Evolutionary conservation across 768 basidiomycete species (phyloP), one percentile per base, ranked within the genome.

Genomic region (Tulasnella sp.): DNA sequence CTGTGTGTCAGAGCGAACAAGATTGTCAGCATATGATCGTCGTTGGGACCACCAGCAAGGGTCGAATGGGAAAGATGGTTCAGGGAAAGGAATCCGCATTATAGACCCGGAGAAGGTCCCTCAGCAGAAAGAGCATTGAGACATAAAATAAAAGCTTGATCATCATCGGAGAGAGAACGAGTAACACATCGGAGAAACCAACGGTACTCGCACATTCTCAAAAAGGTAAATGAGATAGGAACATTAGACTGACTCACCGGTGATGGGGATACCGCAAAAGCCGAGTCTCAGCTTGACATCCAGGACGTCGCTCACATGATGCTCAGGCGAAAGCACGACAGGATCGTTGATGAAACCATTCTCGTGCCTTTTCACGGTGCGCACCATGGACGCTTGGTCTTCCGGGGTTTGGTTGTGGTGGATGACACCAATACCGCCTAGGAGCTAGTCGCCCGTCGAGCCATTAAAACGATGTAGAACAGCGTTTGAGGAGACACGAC

Each of bases 291-390:
- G 89, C 81, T 98, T 98, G 82, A 98, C 91, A 75, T 94, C 91
- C 65, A 97, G 84, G 16, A 98, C 96, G 74, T 98, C 92, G 74
- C 90, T 91, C 36, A 96, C 93, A 47, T 83, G 81, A 76, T 91
- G 86, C 32, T 84, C 79, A 0, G 95, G 94, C 12, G 90, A 88
- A 36, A 98, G 83, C 68, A 94, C 93, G 74, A 98, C 86, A 16
- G 97, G 97, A 76, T 97, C 94, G 68, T 91, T 87, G 81, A 98
- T 99, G 83, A 98, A 98, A 5, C 97, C 97, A 78, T 98, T 99
- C 81, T 98, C 96, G 79, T 95, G 96, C 77, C 95, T 89, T 81
- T 99, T 99, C 36, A 98, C 97, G 52, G 93, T 92, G 75, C 93
- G 90, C 77, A 98, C 94, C 95, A 98, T 98, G 44, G 91, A 89